A percentile compares a stretch with the other conserved stretches of the same genome.
These are phyloP conservation scores for Cinnamomum micranthum DNA, from an alignment of 164 flowering plant genomes.

Conservation along the genomic window DNA sequence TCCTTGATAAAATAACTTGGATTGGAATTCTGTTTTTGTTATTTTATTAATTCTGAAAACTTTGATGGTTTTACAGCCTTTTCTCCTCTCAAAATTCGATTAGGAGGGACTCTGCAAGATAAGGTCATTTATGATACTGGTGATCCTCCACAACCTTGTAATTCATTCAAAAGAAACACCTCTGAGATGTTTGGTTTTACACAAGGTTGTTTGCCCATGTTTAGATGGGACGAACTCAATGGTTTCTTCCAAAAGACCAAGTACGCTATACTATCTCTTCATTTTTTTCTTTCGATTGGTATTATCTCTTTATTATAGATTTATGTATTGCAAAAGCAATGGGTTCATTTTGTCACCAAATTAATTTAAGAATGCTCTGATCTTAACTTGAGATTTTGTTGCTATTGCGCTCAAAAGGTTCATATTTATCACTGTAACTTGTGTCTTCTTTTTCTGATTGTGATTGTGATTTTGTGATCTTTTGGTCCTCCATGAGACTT, in stretches of 20 bases:
- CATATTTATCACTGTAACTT: not conserved
- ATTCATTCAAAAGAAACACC: constrained; percentile 35
- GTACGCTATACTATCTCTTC: constrained; percentile 29
- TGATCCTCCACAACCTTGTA: constrained; percentile 40
- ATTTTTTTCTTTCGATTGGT: too few relatives aligned
- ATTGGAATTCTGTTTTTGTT: not conserved
- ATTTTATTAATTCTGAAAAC: not conserved
- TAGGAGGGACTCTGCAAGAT: constrained; percentile 90
- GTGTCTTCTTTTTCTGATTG: too few relatives aligned
- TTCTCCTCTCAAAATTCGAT: constrained; percentile 77
- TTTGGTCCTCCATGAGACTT: not conserved
- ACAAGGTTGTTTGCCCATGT: constrained; percentile 74
- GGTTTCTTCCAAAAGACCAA: constrained; percentile 60
- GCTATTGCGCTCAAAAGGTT: not conserved
- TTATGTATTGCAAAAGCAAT: not conserved
- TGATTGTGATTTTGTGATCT: too few relatives aligned
- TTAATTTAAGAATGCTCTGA: not conserved
- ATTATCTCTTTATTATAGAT: not conserved
- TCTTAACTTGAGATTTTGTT: not conserved
- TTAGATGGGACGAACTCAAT: constrained; percentile 86
- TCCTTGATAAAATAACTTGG: not conserved
- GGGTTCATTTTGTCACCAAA: not conserved
- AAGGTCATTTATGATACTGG: constrained; percentile 57
- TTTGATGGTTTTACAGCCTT: constrained; percentile 47
- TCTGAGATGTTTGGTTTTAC: constrained; percentile 69